phyloP scores from a whole-genome alignment of 2,329 filamentous ascomycete species.

The Aspergillus felis region DNA sequence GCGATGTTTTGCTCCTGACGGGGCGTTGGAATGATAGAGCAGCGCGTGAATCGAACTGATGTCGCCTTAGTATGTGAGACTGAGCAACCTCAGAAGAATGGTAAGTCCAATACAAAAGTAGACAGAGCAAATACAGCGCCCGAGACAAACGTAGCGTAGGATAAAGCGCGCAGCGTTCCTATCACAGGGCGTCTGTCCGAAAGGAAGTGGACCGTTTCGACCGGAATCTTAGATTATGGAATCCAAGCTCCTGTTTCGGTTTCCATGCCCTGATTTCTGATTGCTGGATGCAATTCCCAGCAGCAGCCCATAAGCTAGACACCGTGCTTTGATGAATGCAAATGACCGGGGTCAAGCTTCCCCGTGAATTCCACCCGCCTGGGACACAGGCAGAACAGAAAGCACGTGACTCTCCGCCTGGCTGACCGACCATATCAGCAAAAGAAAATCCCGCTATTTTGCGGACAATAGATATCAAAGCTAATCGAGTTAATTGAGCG shows the following conservation, averaged over 20 bases:
- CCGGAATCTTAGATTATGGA: background rate
- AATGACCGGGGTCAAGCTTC: background rate
- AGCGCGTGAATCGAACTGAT: background rate
- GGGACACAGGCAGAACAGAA: conserved; percentile 13
- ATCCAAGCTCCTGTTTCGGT: background rate
- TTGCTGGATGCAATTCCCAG: background rate
- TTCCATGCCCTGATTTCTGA: background rate
- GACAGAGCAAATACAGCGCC: background rate
- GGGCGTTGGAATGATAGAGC: background rate
- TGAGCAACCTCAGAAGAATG: background rate
- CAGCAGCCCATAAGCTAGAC: background rate
- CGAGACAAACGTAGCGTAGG: background rate
- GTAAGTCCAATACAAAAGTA: background rate
- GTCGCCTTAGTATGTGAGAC: background rate
- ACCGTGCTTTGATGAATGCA: background rate
- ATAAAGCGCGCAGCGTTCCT: background rate
- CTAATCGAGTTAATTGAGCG: background rate
- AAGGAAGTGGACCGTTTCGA: background rate
- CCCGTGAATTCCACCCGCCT: background rate
- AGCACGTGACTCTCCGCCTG: conserved; percentile 34
- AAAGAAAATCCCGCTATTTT: conserved; percentile 14
- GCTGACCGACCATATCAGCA: conserved; percentile 9
- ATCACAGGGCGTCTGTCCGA: background rate
- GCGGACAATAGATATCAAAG: background rate
- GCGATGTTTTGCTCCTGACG: background rate